These are phyloP conservation scores for Cordyceps pruinosa DNA, from an alignment of 2,329 filamentous ascomycete genomes.

Conservation along the genomic window DNA sequence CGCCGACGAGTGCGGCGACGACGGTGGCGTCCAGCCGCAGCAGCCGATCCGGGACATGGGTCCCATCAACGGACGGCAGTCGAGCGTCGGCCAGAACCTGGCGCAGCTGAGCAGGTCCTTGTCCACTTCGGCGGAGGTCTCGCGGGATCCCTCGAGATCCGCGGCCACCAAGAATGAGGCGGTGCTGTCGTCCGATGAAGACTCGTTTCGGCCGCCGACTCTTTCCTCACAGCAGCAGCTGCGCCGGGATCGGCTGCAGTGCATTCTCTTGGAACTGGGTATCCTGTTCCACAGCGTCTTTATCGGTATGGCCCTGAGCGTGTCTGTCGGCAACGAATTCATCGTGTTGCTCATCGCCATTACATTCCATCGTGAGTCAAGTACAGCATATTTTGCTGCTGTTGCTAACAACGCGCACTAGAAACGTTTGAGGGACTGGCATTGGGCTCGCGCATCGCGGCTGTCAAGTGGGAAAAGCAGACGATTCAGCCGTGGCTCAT, in stretches of 20 bases:
- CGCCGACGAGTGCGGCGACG: not conserved
- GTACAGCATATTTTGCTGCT: no score
- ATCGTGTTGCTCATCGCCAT: constrained; percentile 74
- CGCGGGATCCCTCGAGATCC: constrained; percentile 16
- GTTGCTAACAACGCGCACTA: constrained; percentile 16
- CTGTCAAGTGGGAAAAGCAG: constrained; percentile 37
- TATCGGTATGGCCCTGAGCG: constrained; percentile 77
- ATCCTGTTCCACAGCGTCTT: constrained; percentile 61
- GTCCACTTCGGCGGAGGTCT: constrained; percentile 3
- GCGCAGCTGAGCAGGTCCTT: constrained; percentile 22
- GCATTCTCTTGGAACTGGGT: constrained; percentile 69
- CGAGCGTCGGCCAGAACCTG: constrained; percentile 28
- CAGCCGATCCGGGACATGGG: constrained; percentile 28
- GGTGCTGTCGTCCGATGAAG: constrained; percentile 2
- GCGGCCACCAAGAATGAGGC: constrained; percentile 12
- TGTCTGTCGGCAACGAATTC: constrained; percentile 69
- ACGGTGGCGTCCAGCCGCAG: not conserved
- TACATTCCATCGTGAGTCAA: constrained; percentile 55
- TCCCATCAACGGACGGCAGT: constrained; percentile 26
- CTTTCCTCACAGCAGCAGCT: constrained; percentile 46
- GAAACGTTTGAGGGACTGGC: constrained; percentile 51
- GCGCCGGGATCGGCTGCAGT: constrained; percentile 65
- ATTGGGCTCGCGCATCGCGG: constrained; percentile 57
- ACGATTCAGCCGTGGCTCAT: constrained; percentile 48
- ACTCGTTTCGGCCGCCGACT: constrained; percentile 18